Conservation (phyloP, 768 basidiomycete genomes). For the Heimioporus sp. region DNA sequence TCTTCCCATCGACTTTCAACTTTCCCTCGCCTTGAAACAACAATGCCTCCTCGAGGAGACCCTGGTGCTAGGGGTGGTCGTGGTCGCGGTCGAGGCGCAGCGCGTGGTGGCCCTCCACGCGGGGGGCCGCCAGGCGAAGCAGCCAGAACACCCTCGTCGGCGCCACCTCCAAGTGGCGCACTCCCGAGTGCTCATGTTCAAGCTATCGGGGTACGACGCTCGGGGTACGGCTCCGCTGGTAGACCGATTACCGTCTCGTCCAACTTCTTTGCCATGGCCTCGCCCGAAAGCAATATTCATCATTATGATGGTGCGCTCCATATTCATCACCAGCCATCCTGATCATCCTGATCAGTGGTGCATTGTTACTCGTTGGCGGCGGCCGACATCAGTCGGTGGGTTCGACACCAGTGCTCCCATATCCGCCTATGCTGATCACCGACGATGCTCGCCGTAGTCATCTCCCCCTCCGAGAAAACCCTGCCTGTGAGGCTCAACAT, state of each 20-base stretch:
- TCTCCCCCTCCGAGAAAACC: conserved; percentile 64
- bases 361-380: not conserved
- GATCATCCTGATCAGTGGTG: conserved; percentile 22
- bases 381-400: conserved; percentile 21
- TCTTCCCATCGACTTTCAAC: conserved; percentile 3
- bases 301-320: conserved; percentile 76
- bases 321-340: not conserved
- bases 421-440: conserved; percentile 11
- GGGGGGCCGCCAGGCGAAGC: conserved; percentile 23
- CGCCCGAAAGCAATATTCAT: conserved; percentile 62
- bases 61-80: conserved; percentile 24
- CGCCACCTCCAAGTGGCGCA: conserved; percentile 32
- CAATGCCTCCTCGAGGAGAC: conserved; percentile 41
- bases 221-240: conserved; percentile 61
- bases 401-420: not conserved
- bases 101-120: conserved; percentile 30
- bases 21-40: not conserved
- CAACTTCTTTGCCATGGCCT: conserved; percentile 64
- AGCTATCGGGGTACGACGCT: conserved; percentile 67
- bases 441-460: conserved; percentile 40
- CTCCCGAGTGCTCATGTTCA: conserved; percentile 37
- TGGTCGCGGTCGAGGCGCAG: conserved; percentile 22
- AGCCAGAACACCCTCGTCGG: conserved; percentile 15
- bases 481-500: conserved; percentile 68
- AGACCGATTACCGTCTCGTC: conserved; percentile 39